phyloP scores from a whole-genome alignment of 805 yeast species.

The Cephaloascus albidus region DNA sequence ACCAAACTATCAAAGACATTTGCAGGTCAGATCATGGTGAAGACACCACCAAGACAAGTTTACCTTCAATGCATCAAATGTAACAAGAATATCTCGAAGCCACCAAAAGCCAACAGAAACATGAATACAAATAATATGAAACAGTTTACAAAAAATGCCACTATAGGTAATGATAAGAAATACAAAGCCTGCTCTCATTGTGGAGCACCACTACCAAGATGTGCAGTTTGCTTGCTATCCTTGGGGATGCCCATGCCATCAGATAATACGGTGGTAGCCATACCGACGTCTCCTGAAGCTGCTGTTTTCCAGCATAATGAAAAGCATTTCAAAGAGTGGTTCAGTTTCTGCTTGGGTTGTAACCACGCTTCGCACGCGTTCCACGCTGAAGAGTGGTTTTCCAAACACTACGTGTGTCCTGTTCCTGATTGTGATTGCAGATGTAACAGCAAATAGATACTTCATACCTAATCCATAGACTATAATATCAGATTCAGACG shows the following conservation, averaged over 20 bases:
- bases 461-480: too few relatives aligned
- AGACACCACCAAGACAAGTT: conserved; percentile 61
- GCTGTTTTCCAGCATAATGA: conserved; percentile 17
- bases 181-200: conserved; percentile 65
- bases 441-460: conserved; percentile 51
- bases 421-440: conserved; percentile 87
- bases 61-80: conserved; percentile 77
- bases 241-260: conserved; percentile 58
- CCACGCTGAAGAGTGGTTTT: conserved; percentile 95
- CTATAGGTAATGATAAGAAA: conserved; percentile 8
- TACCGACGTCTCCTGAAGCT: conserved; percentile 1
- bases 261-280: conserved; percentile 16
- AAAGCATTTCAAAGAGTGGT: conserved; percentile 64
- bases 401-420: conserved; percentile 80
- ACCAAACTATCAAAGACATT: conserved; percentile 50
- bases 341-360: conserved; percentile 83
- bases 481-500: too few relatives aligned
- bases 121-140: conserved; percentile 13
- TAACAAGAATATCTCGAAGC: conserved; percentile 55
- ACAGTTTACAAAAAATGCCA: conserved; percentile 20
- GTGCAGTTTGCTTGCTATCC: conserved; percentile 80
- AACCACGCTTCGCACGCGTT: conserved; percentile 93
- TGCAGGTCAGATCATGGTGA: conserved; percentile 35
- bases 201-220: conserved; percentile 79
- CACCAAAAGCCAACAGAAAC: conserved; percentile 8